Base-by-base conservation (phyloP, 495 filamentous ascomycete species). In the Gamarada debralockiae region DNA sequence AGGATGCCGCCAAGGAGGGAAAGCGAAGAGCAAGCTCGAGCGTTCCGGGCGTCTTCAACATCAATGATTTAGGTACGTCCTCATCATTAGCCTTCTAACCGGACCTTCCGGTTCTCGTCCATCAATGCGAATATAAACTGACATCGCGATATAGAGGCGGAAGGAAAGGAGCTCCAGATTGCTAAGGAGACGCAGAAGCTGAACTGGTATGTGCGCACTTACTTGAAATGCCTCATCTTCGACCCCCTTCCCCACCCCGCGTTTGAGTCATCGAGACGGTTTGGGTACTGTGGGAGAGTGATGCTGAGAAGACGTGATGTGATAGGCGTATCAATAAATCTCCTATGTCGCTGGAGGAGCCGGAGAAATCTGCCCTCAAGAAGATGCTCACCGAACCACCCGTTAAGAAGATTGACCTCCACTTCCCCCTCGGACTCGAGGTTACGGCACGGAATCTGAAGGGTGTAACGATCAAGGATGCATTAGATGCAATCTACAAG, bases 391-490 rank as follows among this genome's bases (percentile, higher is more conserved):
- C 85, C 65, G 82, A 70, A 18, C 91, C 91, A 33, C 83, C 84
- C 8, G 84, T 96, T 70, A 95, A 92, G 79, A 92, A 91, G 73
- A 88, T 96, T 70, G 89, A 95, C 73, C 76, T 96, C 10, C 81
- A 89, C 67, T 95, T 92, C 77, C 84, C 87, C 4, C 75, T 92
- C 33, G 91, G 91, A n/a, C 73, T 90, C 7, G 84, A 90, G 57
- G 88, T 96, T 62, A 89, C 88, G 34, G 91, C 90, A 57, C 79
- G 91, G 57, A 96, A 96, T 68, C 69, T 87, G 54, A 92, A 92
- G 67, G 91, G 91, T 31, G 90, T 96, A 57, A 96, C 91, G 34
- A 89, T 96, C 75, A 95, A 95, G 74, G 91, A 96, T 70, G 91
- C 89, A 50, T 66, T 95, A 65, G 90, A 95, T 68, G 91, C 87